Conservation (phyloP, 306 rosid species). For the Cicer judaicum region DNA sequence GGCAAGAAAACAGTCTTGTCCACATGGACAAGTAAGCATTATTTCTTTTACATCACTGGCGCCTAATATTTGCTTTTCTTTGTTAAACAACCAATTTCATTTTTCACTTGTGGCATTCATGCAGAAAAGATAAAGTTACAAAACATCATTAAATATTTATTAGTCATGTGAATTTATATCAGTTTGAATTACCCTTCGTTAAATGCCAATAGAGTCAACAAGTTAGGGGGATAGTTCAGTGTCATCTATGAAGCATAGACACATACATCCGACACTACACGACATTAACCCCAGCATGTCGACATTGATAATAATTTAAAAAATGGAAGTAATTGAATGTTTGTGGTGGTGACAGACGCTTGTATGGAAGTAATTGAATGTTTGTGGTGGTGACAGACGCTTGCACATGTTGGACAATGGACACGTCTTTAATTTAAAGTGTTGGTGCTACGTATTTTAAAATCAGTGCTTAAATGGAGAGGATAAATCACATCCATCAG, state of each 20-base stretch:
- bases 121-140: constrained; percentile 32
- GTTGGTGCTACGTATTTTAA: too few species aligned
- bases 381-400: too few species aligned
- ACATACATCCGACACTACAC: too few species aligned
- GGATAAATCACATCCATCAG: too few species aligned
- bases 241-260: not conserved
- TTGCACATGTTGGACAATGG: too few species aligned
- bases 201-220: constrained; percentile 14
- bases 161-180: not conserved
- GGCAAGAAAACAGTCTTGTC: constrained; percentile 65
- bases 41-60: constrained; percentile 11
- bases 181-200: not conserved
- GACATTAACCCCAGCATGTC: too few species aligned
- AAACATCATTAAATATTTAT: constrained; percentile 13
- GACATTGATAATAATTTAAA: too few species aligned
- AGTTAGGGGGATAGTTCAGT: not conserved
- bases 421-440: too few species aligned
- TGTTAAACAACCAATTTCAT: constrained; percentile 13
- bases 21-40: constrained; percentile 78
- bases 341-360: too few species aligned
- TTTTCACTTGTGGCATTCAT: constrained; percentile 25
- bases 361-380: too few species aligned
- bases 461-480: too few species aligned
- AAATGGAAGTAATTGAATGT: too few species aligned
- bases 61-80: constrained; percentile 15